Conservation (phyloP, 164 flowering plant genomes). For the Magnolia sinica region DNA sequence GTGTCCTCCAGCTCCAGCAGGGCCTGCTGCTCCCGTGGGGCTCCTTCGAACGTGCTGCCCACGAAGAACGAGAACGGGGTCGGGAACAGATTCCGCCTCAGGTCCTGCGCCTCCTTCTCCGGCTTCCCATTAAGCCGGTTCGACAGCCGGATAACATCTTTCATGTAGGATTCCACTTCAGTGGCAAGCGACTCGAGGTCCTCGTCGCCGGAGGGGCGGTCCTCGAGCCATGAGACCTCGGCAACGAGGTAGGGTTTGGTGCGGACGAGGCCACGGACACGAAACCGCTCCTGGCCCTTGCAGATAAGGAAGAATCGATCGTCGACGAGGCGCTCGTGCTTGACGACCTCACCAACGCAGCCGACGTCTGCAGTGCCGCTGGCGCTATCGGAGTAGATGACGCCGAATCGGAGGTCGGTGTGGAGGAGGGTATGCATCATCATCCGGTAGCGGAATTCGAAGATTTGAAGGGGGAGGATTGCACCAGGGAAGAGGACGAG, state of each 20-base stretch:
- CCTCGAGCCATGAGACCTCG: constrained; percentile 83
- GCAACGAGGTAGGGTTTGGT: constrained; percentile 89
- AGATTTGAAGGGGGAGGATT: constrained; percentile 86
- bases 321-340: constrained; percentile 91
- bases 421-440: constrained; percentile 98
- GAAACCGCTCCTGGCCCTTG: constrained; percentile 91
- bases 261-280: constrained; percentile 56
- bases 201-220: constrained; percentile 61
- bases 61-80: constrained; percentile 97
- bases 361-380: constrained; percentile 83
- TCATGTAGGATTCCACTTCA: constrained; percentile 85
- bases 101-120: constrained; percentile 78
- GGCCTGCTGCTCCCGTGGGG: constrained; percentile 96
- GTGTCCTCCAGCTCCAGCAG: constrained; percentile 90
- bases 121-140: constrained; percentile 83
- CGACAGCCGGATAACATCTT: constrained; percentile 84
- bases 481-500: constrained; percentile 97
- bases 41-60: constrained; percentile 95
- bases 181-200: constrained; percentile 61
- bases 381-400: constrained; percentile 69
- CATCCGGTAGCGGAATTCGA: constrained; percentile 92
- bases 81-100: constrained; percentile 80
- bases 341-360: constrained; percentile 92
- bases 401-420: constrained; percentile 94
- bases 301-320: constrained; percentile 95